These are phyloP conservation scores for Globisporangium carolinianum DNA, from an alignment of 352 stramenopile genomes.

Conservation along the genomic window DNA sequence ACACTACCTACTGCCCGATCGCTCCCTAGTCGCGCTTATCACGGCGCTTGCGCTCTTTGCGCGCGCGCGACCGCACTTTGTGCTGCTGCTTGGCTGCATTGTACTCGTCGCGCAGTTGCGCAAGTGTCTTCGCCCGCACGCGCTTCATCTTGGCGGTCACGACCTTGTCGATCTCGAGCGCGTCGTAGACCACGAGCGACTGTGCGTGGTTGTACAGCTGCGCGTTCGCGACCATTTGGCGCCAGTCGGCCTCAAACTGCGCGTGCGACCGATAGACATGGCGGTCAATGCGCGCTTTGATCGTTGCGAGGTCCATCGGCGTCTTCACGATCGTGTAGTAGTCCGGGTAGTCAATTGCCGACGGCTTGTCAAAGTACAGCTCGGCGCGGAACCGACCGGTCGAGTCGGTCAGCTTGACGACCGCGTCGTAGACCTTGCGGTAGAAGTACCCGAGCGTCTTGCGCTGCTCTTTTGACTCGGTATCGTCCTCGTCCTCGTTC, in stretches of 20 bases:
- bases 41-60: constrained; percentile 37
- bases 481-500: constrained; percentile 11
- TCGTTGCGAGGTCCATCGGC: constrained; percentile 85
- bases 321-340: constrained; percentile 87
- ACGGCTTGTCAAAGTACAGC: constrained; percentile 78
- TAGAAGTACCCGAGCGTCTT: constrained; percentile 80
- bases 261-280: constrained; percentile 58
- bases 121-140: constrained; percentile 47
- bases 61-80: constrained; percentile 62
- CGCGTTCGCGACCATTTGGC: constrained; percentile 83
- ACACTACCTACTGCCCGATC: too few relatives aligned
- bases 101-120: constrained; percentile 56
- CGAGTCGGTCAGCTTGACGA: constrained; percentile 68
- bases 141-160: constrained; percentile 75
- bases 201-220: constrained; percentile 83
- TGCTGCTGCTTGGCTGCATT: constrained; percentile 77
- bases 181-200: constrained; percentile 78
- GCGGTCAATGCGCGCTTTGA: constrained; percentile 71
- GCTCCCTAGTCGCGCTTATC: too few relatives aligned
- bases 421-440: constrained; percentile 79
- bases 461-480: constrained; percentile 19
- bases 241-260: constrained; percentile 74
- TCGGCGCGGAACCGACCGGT: constrained; percentile 61
- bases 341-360: constrained; percentile 76
- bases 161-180: constrained; percentile 81